Evolutionary conservation across 2,329 filamentous ascomycete species (phyloP).

Genomic region (Aschersonia sp.): DNA sequence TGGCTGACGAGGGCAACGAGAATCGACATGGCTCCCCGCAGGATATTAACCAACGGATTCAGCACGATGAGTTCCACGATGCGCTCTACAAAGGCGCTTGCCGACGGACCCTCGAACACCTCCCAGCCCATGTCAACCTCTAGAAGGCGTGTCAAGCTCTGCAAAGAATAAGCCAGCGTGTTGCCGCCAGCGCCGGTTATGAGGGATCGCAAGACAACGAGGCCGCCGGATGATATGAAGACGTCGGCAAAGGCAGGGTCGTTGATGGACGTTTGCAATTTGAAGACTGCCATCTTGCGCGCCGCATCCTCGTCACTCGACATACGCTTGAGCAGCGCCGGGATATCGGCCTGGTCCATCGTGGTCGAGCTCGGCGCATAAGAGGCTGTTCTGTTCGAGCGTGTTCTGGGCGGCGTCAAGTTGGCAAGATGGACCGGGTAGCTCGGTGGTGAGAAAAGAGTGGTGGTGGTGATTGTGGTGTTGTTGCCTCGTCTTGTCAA

Average conservation of each 20-base stretch:
- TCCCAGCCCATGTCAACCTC: slow-evolving; percentile 99
- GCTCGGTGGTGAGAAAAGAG: not conserved
- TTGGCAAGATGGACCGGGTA: not conserved
- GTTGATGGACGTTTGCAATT: slow-evolving; percentile 87
- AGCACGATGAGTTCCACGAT: slow-evolving; percentile 88
- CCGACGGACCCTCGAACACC: slow-evolving; percentile 49
- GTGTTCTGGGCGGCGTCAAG: not conserved
- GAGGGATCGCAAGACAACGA: slow-evolving; percentile 66
- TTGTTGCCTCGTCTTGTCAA: not conserved
- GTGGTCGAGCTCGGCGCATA: slow-evolving; percentile 3
- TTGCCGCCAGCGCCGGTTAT: slow-evolving; percentile 82
- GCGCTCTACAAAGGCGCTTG: slow-evolving; percentile 55
- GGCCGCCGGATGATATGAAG: slow-evolving; percentile 81
- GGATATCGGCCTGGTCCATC: slow-evolving; percentile 56
- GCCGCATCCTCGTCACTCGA: slow-evolving; percentile 71
- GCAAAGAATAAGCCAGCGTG: slow-evolving; percentile 87
- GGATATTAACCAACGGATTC: slow-evolving; percentile 92
- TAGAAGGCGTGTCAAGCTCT: slow-evolving; percentile 72
- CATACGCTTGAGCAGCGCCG: slow-evolving; percentile 48
- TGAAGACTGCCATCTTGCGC: slow-evolving; percentile 98
- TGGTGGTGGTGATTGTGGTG: no score
- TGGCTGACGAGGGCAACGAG: slow-evolving; percentile 86
- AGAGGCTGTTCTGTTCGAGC: not conserved
- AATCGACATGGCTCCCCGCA: slow-evolving; percentile 92
- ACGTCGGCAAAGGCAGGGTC: slow-evolving; percentile 94